These are phyloP conservation scores for Theobroma cacao DNA, from an alignment of 345 rosid species.

Conservation along the genomic window DNA sequence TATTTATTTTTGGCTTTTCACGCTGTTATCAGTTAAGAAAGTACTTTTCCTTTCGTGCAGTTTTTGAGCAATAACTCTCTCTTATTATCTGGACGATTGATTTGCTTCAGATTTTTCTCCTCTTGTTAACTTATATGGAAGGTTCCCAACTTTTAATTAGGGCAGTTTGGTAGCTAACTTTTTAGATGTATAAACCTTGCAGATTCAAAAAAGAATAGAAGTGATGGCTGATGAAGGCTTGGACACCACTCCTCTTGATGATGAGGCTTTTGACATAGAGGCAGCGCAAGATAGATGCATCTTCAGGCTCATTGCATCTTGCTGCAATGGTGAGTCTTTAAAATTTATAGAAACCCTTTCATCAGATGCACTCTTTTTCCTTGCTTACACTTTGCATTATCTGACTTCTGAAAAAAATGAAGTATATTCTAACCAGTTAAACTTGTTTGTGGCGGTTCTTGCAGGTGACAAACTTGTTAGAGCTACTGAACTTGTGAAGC, in stretches of 20 bases:
- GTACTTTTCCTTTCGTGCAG: background rate
- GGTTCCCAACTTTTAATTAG: background rate
- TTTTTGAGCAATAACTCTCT: background rate
- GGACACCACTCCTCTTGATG: constrained; percentile 60
- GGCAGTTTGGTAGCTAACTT: background rate
- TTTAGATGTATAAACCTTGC: constrained; percentile 22
- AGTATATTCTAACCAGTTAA: background rate
- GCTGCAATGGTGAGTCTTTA: constrained; percentile 75
- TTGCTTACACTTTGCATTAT: background rate
- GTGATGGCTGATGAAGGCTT: constrained; percentile 45
- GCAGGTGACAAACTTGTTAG: constrained; percentile 82
- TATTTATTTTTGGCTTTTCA: background rate
- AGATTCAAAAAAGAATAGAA: constrained; percentile 71
- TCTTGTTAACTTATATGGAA: background rate
- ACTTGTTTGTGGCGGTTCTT: constrained; percentile 8
- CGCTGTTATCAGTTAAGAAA: background rate
- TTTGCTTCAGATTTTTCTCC: constrained; percentile 8
- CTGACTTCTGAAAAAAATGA: background rate
- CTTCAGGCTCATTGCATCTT: constrained; percentile 80
- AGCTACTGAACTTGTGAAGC: constrained; percentile 80
- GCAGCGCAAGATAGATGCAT: constrained; percentile 93
- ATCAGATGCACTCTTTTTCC: background rate
- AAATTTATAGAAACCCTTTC: background rate
- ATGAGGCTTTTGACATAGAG: constrained; percentile 73
- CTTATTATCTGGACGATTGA: background rate